These are phyloP conservation scores for Poa pratensis DNA, from an alignment of 176 grass and related monocot species.

Conservation along the genomic window DNA sequence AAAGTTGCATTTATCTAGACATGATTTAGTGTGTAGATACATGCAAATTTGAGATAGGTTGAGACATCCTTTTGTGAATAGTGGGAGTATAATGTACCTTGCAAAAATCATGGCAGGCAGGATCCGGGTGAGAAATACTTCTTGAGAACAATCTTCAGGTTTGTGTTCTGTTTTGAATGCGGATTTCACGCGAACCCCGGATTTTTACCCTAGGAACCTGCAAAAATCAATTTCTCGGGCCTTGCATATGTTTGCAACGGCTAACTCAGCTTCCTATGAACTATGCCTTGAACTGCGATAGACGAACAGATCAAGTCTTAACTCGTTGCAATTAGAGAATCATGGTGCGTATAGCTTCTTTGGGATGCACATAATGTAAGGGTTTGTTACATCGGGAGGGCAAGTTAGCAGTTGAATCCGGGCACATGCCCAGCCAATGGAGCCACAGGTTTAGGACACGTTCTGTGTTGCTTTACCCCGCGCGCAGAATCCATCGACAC, in stretches of 20 bases:
- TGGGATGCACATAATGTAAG: conserved; percentile 33
- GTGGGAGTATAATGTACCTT: no score
- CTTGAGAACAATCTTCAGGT: not conserved
- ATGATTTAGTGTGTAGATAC: no score
- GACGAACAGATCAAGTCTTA: not conserved
- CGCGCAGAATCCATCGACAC: conserved; percentile 13
- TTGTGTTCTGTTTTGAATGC: not conserved
- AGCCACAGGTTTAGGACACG: conserved; percentile 23
- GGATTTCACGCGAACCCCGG: not conserved
- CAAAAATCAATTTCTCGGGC: not conserved
- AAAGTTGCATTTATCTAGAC: no score
- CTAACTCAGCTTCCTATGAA: not conserved
- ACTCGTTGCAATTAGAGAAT: not conserved
- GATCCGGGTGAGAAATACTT: not conserved
- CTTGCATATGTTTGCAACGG: not conserved
- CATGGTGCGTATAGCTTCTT: conserved; percentile 11
- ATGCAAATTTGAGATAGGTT: no score
- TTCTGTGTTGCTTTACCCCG: not conserved
- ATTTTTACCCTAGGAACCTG: not conserved
- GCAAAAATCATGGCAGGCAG: not conserved
- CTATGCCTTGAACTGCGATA: not conserved
- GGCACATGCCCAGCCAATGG: conserved; percentile 44
- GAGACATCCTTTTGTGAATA: no score
- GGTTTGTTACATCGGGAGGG: not conserved
- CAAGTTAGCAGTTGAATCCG: conserved; percentile 22